Conservation (phyloP, 192 early-diverging fungal species). For the Podila horticola region DNA sequence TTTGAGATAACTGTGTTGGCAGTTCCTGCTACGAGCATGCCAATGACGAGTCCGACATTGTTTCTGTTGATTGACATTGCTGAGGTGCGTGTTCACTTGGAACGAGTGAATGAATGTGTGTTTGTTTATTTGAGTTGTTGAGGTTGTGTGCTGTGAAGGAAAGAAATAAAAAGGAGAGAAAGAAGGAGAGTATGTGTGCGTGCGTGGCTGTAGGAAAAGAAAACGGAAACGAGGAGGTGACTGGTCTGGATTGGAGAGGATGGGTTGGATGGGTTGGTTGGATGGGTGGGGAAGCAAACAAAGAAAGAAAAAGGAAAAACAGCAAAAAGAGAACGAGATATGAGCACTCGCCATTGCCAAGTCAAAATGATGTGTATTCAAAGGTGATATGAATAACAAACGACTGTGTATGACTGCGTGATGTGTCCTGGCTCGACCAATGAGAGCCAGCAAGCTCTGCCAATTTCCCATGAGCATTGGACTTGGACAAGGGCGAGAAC, state of each 20-base stretch:
- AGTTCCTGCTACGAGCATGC: slow-evolving; percentile 83
- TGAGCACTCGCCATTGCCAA: not conserved
- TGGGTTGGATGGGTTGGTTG: not conserved
- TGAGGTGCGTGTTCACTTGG: not conserved
- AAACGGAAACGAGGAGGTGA: not conserved
- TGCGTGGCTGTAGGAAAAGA: not conserved
- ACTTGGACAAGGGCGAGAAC: not conserved
- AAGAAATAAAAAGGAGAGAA: not conserved
- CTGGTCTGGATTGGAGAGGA: not conserved
- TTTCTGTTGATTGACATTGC: slow-evolving; percentile 49
- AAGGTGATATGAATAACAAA: too few species aligned
- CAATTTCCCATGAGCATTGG: slow-evolving; percentile 14
- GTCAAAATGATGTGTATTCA: too few species aligned
- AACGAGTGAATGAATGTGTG: not conserved
- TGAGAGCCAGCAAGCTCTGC: not conserved
- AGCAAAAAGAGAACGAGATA: not conserved
- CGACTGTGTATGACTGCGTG: too few species aligned
- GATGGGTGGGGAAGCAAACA: not conserved
- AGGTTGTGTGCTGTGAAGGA: not conserved
- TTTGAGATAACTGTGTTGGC: slow-evolving; percentile 45
- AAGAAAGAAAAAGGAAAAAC: not conserved
- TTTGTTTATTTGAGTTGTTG: not conserved
- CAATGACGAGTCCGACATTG: slow-evolving; percentile 64
- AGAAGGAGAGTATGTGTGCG: not conserved
- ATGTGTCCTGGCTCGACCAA: slow-evolving; percentile 1